Conservation (phyloP, 208 protist species). For the Crithidia bombi region DNA sequence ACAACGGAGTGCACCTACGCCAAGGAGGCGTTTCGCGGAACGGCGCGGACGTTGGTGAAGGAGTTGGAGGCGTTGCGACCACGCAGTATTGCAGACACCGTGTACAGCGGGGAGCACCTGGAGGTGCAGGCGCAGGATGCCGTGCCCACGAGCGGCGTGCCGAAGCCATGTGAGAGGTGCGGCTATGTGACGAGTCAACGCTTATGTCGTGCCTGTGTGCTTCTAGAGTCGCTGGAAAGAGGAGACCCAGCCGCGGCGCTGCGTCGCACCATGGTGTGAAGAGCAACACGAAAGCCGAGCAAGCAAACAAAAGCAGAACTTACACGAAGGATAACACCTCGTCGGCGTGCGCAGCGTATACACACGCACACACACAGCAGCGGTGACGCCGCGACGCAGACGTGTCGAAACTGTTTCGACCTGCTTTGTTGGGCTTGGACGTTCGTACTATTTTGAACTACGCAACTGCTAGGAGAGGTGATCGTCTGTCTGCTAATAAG, state of each 20-base stretch:
- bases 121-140: constrained; percentile 58
- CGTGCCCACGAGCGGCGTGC: constrained; percentile 41
- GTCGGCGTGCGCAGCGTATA: too few relatives aligned
- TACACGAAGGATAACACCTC: too few relatives aligned
- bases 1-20: constrained; percentile 98
- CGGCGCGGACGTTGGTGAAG: constrained; percentile 94
- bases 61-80: constrained; percentile 93
- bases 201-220: constrained; percentile 94
- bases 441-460: too few relatives aligned
- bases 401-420: too few relatives aligned
- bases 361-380: too few relatives aligned
- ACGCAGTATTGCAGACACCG: constrained; percentile 91
- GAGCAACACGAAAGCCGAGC: too few relatives aligned
- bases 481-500: too few relatives aligned
- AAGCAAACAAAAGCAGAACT: too few relatives aligned
- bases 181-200: constrained; percentile 92
- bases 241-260: constrained; percentile 62
- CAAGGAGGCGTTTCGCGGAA: constrained; percentile 96
- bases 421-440: too few relatives aligned
- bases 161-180: constrained; percentile 80
- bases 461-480: too few relatives aligned
- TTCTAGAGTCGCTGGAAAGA: constrained; percentile 89
- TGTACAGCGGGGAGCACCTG: constrained; percentile 90
- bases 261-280: constrained; percentile 19
- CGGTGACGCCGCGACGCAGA: too few relatives aligned